Percentiles rank a stretch among this genome's conserved stretches.
These are phyloP conservation scores for Alternaria alternata DNA, from an alignment of 2,329 filamentous ascomycete genomes.

Conservation along the genomic window DNA sequence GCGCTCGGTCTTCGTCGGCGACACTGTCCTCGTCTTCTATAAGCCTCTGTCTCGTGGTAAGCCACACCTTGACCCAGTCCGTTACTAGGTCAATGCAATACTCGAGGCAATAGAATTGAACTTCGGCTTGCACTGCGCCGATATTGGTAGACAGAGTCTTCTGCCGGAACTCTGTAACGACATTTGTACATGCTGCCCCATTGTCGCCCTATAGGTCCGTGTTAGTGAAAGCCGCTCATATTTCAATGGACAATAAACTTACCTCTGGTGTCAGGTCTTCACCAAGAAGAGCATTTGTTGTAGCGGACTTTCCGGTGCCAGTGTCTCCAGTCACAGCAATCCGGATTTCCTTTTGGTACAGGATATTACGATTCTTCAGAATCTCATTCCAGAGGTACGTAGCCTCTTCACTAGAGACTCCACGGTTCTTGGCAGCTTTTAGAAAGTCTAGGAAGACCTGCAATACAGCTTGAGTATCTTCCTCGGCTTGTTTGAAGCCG, in stretches of 20 bases:
- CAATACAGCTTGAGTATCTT: background rate
- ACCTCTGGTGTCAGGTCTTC: slow-evolving; percentile 20
- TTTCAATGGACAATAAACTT: background rate
- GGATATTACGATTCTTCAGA: background rate
- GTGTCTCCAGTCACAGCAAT: slow-evolving; percentile 28
- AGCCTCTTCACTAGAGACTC: slow-evolving; percentile 8
- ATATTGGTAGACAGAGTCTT: slow-evolving; percentile 3
- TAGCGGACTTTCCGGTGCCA: slow-evolving; percentile 29
- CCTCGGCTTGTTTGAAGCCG: slow-evolving; percentile 7
- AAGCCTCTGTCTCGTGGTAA: slow-evolving; percentile 2
- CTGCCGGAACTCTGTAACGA: slow-evolving; percentile 22
- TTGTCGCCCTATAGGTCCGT: slow-evolving; percentile 7
- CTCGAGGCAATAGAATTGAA: slow-evolving; percentile 21
- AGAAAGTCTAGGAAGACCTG: slow-evolving; percentile 8
- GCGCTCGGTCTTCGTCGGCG: slow-evolving; percentile 8
- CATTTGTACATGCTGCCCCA: slow-evolving; percentile 16
- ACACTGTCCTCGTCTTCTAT: slow-evolving; percentile 9
- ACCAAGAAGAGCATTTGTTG: slow-evolving; percentile 25
- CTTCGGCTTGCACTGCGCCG: slow-evolving; percentile 16
- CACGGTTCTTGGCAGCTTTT: background rate
- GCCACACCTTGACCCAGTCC: slow-evolving; percentile 9
- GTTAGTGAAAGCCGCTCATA: background rate
- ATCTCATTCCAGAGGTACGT: slow-evolving; percentile 13
- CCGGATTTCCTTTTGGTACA: slow-evolving; percentile 6
- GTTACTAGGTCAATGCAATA: slow-evolving; percentile 13